Evolutionary conservation across 805 yeast species (phyloP), one percentile per base, ranked within the genome.

Genomic region (Nakazawaea peltata): DNA sequence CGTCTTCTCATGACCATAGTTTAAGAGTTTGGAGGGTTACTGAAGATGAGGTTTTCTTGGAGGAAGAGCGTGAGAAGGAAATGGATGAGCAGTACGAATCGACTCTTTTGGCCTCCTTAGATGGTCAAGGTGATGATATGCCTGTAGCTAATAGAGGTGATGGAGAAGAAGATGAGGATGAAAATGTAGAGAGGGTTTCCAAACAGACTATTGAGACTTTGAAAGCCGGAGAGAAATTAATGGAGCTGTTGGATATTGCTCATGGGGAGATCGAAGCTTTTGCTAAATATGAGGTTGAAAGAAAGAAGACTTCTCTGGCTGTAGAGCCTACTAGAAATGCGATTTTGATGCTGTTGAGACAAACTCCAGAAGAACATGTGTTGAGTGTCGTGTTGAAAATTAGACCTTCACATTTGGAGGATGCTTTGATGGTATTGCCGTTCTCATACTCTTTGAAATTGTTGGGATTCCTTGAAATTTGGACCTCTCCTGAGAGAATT

Each of bases 61-160:
- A 92, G 57, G 99, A 92, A 65, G 98, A 92, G 61, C 71, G 92
- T 40, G 99, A 92, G 54, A 84, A 81, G 57, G 98, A 92, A 57
- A 67, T 87, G 73, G 98, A 92, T 54, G 95, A 88, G 56, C 62
- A 79, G 38, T 86, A 88, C 51, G 97, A 92, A 53, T 69, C 74
- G n/a, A 82, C 81, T 6, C 63, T 92, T 30, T 65, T 87, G 33
- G 75, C 71, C 12, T 76, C 88, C 4, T 59, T 86, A 29, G 95
- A 85, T 49, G 74, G 69, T 26, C 77, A 63, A 12, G 69, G 62
- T 11, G 65, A 60, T 28, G 72, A 63, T 24, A 61, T 60, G 18
- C 53, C 59, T 25, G 45, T 49, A 11, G 61, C 50, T 17, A 69
- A 59, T 31, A 59, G 48, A 3, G 64, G 48, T 2, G 54, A 41